These are phyloP conservation scores for Stephania cephalantha DNA, from an alignment of 164 flowering plant species.

Conservation along the genomic window DNA sequence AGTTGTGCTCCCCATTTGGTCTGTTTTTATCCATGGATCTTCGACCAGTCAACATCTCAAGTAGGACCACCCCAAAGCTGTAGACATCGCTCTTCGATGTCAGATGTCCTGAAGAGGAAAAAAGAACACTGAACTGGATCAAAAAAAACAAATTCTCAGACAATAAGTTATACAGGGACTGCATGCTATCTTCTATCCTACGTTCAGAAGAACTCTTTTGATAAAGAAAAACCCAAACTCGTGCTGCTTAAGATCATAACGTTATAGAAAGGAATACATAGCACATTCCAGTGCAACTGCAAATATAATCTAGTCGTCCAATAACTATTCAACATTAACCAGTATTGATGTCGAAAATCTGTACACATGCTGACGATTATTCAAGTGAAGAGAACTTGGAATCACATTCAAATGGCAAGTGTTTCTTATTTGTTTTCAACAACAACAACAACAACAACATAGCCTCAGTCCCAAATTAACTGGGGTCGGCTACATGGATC, in stretches of 20 bases:
- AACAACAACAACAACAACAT: no score
- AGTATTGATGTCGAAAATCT: neutral
- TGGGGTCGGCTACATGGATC: no score
- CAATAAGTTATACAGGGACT: neutral
- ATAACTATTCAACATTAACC: neutral
- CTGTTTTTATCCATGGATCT: conserved; percentile 56
- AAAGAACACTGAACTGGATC: neutral
- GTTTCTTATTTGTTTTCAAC: no score
- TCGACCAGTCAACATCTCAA: conserved; percentile 47
- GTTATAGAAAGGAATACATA: neutral
- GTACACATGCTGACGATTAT: neutral
- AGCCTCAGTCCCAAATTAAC: no score
- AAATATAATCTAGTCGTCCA: neutral
- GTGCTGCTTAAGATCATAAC: neutral
- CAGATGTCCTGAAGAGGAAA: conserved; percentile 32
- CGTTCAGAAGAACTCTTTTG: neutral
- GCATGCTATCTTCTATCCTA: neutral
- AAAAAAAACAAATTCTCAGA: neutral
- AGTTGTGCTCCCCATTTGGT: conserved; percentile 51
- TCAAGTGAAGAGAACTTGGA: neutral
- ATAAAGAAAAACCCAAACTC: neutral
- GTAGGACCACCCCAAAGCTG: conserved; percentile 50
- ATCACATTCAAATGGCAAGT: neutral
- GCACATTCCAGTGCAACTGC: neutral
- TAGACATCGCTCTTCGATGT: conserved; percentile 49